Conservation (phyloP, 2,329 filamentous ascomycete genomes). For the Neoarthrinium moseri region DNA sequence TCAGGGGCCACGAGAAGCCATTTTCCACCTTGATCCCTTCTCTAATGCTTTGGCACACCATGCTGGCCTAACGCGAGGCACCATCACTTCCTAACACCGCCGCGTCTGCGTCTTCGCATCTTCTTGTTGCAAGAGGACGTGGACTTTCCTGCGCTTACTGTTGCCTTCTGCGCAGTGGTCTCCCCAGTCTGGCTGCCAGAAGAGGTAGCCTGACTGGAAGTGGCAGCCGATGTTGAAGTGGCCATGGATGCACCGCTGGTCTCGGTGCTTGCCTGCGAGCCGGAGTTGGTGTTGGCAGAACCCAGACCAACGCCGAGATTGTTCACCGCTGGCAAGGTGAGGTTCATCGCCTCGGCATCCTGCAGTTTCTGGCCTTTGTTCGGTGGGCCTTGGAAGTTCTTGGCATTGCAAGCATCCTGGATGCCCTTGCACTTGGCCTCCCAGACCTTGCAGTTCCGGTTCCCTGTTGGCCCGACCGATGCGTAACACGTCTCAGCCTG, state of each 20-base stretch:
- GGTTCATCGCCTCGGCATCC: constrained; percentile 14
- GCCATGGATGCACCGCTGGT: neutral
- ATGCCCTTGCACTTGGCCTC: constrained; percentile 57
- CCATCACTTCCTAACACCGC: neutral
- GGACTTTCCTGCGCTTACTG: neutral
- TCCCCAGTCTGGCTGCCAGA: neutral
- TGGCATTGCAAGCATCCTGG: constrained; percentile 39
- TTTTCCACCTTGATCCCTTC: no score
- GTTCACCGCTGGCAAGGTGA: neutral
- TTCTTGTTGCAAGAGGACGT: neutral
- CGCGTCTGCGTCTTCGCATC: neutral
- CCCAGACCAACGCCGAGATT: neutral
- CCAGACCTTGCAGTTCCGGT: constrained; percentile 60
- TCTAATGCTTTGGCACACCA: no score
- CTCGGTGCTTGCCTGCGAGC: no score
- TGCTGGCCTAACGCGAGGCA: no score
- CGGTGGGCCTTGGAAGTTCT: constrained; percentile 47
- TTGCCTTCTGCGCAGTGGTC: neutral
- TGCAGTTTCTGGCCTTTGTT: constrained; percentile 35
- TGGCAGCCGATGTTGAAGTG: neutral
- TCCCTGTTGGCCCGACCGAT: constrained; percentile 57
- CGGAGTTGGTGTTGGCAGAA: neutral
- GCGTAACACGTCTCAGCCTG: constrained; percentile 62
- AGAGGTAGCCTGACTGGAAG: neutral
- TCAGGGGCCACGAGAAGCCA: no score